phyloP scores from a whole-genome alignment of 129 eudicot genomes.

The Daucus carota region DH1_v3.0 NC_030383.2:9063001-9063500 shows the following conservation, averaged over 20 bases:
- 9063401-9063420: too few relatives aligned
- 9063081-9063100: not conserved
- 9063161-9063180: constrained; percentile 99
- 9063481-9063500: not conserved
- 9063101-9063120: not conserved
- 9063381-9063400: not conserved
- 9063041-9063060: not conserved
- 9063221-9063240: not conserved
- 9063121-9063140: constrained; percentile 96
- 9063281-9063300: not conserved
- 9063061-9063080: not conserved
- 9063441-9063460: too few relatives aligned
- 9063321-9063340: not conserved
- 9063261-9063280: too few relatives aligned
- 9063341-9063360: not conserved
- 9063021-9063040: not conserved
- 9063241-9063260: constrained; percentile 5
- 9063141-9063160: constrained; percentile 89
- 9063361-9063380: not conserved
- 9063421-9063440: too few relatives aligned
- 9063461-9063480: not conserved
- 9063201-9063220: not conserved
- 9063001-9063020: not conserved
- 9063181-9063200: constrained; percentile 32
- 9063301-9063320: not conserved